These are phyloP conservation scores for Xylogone sp. DNA, from an alignment of 2,329 filamentous ascomycete species.

Conservation along the genomic window DNA sequence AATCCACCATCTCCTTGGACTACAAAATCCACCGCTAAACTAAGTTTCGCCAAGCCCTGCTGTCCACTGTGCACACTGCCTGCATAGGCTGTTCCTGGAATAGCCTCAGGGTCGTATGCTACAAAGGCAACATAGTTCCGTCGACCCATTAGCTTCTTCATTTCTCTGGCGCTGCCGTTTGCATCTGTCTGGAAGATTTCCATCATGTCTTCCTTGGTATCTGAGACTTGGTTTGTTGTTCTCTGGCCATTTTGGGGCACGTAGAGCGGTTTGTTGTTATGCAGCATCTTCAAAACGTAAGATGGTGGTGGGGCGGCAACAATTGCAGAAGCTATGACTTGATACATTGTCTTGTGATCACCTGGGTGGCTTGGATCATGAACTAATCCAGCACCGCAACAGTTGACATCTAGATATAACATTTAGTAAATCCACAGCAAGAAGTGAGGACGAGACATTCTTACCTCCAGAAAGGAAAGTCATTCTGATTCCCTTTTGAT, in stretches of 20 bases:
- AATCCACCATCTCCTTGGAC: slow-evolving; percentile 87
- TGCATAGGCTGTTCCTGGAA: slow-evolving; percentile 23
- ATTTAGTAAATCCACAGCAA: no score
- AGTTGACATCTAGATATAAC: slow-evolving; percentile 65
- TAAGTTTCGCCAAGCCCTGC: slow-evolving; percentile 61
- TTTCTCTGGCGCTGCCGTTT: slow-evolving; percentile 74
- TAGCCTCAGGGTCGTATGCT: slow-evolving; percentile 84
- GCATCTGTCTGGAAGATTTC: slow-evolving; percentile 97
- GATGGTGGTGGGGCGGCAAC: slow-evolving; percentile 82
- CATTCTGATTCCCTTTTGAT: slow-evolving; percentile 94
- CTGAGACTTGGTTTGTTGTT: slow-evolving; percentile 69
- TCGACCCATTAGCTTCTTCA: slow-evolving; percentile 89
- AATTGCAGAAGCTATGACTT: slow-evolving; percentile 88
- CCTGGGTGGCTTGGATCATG: slow-evolving; percentile 89
- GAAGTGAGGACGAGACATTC: slow-evolving; percentile 19
- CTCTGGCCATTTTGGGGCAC: slow-evolving; percentile 85
- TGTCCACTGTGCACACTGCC: slow-evolving; percentile 30
- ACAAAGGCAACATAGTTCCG: slow-evolving; percentile 91
- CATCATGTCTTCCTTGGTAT: slow-evolving; percentile 99
- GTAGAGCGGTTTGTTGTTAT: slow-evolving; percentile 90
- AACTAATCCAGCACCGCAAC: slow-evolving; percentile 85
- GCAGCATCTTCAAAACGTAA: slow-evolving; percentile 91
- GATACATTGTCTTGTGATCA: slow-evolving; percentile 99
- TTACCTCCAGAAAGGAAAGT: slow-evolving; percentile 88
- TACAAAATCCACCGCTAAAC: slow-evolving; percentile 92